A percentile compares a stretch with the other conserved stretches of the same genome.
Conservation (phyloP, 1,284 basidiomycete species). For the Moniliella sp. region DNA sequence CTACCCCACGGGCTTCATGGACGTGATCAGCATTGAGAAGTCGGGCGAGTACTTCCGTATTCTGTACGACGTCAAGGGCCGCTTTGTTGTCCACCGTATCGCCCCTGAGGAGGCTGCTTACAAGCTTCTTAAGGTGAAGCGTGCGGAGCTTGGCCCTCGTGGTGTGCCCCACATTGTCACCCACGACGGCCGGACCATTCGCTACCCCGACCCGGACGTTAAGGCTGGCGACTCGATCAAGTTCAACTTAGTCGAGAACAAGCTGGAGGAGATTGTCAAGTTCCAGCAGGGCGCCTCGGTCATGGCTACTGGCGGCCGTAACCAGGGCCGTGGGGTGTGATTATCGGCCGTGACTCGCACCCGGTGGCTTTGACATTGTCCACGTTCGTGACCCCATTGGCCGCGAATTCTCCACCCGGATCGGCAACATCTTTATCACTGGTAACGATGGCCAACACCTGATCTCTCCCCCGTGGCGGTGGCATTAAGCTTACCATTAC, state of each 20-base stretch:
- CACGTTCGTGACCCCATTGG: conserved; percentile 90
- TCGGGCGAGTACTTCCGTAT: conserved; percentile 98
- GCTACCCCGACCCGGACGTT: conserved; percentile 90
- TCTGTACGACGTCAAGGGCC: conserved; percentile 92
- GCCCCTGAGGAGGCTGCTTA: conserved; percentile 87
- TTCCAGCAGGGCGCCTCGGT: conserved; percentile 95
- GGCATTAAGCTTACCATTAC: conserved; percentile 58
- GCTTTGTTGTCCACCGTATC: conserved; percentile 98
- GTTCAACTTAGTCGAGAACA: conserved; percentile 82
- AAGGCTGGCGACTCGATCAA: conserved; percentile 93
- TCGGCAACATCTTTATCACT: conserved; percentile 92
- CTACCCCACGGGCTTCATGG: conserved; percentile 92
- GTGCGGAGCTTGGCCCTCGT: conserved; percentile 70
- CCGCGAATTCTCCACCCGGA: conserved; percentile 49
- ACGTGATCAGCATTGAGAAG: conserved; percentile 90
- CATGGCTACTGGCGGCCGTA: conserved; percentile 94
- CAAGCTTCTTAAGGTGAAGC: conserved; percentile 92
- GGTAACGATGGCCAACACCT: conserved; percentile 85
- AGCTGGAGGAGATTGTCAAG: conserved; percentile 79
- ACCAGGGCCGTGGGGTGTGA: conserved; percentile 95
- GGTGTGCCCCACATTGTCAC: conserved; percentile 93
- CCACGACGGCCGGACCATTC: conserved; percentile 97
- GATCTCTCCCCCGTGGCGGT: conserved; percentile 97
- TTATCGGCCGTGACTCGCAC: conserved; percentile 87
- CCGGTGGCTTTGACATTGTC: conserved; percentile 68